A percentile compares a stretch with the other conserved stretches of the same genome.
These are phyloP conservation scores for Mortierella claussenii DNA, from an alignment of 192 early-diverging fungal genomes.

Conservation along the genomic window DNA sequence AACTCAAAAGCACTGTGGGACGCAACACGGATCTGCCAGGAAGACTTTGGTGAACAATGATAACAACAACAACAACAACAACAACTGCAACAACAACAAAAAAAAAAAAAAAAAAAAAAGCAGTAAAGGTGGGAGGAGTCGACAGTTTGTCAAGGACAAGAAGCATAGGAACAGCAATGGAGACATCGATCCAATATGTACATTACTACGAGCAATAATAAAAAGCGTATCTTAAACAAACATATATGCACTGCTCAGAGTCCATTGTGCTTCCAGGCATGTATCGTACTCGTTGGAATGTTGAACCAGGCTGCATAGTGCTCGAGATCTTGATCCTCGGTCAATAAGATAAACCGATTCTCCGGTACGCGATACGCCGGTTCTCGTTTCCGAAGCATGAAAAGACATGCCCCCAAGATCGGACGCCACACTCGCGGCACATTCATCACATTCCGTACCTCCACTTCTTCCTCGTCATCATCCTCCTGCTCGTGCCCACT, in stretches of 20 bases:
- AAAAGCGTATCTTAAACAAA: too few relatives aligned
- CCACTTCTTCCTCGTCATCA: constrained; percentile 38
- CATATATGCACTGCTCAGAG: too few relatives aligned
- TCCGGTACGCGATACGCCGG: constrained; percentile 8
- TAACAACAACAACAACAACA: neutral
- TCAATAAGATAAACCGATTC: constrained; percentile 57
- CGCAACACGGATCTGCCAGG: constrained; percentile 34
- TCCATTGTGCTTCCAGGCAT: constrained; percentile 38
- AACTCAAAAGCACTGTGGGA: constrained; percentile 8
- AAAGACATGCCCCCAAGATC: constrained; percentile 56
- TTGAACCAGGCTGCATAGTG: constrained; percentile 64
- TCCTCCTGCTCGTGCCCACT: neutral
- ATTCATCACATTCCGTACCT: constrained; percentile 41
- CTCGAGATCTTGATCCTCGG: constrained; percentile 58
- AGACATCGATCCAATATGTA: neutral
- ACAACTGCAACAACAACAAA: neutral
- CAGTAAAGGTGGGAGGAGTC: constrained; percentile 1
- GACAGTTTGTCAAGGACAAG: too few relatives aligned
- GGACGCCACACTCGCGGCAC: constrained; percentile 61
- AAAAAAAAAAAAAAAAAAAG: neutral
- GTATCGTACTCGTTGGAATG: constrained; percentile 30
- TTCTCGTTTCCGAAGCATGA: constrained; percentile 35
- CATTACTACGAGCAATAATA: too few relatives aligned
- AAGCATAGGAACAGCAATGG: neutral
- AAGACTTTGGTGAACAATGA: constrained; percentile 21